Percentiles rank a stretch among this genome's conserved stretches.
These are phyloP conservation scores for Brettanomyces sp. DNA, from an alignment of 805 yeast genomes.

Conservation along the genomic window DNA sequence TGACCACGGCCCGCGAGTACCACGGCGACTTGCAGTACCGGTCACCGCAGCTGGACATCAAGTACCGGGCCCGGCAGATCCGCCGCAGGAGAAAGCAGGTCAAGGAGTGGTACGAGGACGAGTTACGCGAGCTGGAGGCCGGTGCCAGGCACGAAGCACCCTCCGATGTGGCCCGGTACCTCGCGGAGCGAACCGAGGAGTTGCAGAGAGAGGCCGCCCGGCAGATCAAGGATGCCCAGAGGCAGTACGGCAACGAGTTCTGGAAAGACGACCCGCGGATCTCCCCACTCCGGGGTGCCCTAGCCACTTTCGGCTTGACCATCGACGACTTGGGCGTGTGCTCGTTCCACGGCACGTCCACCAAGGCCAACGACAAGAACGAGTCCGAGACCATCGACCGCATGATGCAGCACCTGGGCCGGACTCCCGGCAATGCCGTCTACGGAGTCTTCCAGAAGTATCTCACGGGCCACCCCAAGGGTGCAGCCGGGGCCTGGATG, in stretches of 20 bases:
- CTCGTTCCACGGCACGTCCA: slow-evolving; percentile 98
- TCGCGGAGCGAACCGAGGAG: slow-evolving; percentile 80
- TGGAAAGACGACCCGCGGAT: slow-evolving; percentile 85
- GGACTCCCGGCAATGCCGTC: slow-evolving; percentile 96
- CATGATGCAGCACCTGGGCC: slow-evolving; percentile 93
- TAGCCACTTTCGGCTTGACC: slow-evolving; percentile 87
- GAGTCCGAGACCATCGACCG: slow-evolving; percentile 85
- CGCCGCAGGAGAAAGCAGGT: slow-evolving; percentile 69
- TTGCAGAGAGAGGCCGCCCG: slow-evolving; percentile 74
- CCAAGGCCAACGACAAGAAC: slow-evolving; percentile 97
- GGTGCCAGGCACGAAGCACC: slow-evolving; percentile 16
- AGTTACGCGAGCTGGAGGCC: slow-evolving; percentile 42
- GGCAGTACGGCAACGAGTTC: slow-evolving; percentile 94
- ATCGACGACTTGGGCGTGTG: slow-evolving; percentile 94
- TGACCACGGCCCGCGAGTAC: slow-evolving; percentile 94
- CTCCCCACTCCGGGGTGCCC: slow-evolving; percentile 94
- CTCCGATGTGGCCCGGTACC: slow-evolving; percentile 39
- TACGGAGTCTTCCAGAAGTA: slow-evolving; percentile 97
- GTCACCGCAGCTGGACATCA: slow-evolving; percentile 75
- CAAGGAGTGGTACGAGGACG: slow-evolving; percentile 76
- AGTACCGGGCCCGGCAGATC: slow-evolving; percentile 90
- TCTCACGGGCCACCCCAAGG: slow-evolving; percentile 99
- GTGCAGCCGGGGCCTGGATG: slow-evolving; percentile 99
- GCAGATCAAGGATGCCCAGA: slow-evolving; percentile 82
- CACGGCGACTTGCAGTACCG: slow-evolving; percentile 73